Conservation (phyloP, 805 yeast species). For the Candida palmyrensis region DNA sequence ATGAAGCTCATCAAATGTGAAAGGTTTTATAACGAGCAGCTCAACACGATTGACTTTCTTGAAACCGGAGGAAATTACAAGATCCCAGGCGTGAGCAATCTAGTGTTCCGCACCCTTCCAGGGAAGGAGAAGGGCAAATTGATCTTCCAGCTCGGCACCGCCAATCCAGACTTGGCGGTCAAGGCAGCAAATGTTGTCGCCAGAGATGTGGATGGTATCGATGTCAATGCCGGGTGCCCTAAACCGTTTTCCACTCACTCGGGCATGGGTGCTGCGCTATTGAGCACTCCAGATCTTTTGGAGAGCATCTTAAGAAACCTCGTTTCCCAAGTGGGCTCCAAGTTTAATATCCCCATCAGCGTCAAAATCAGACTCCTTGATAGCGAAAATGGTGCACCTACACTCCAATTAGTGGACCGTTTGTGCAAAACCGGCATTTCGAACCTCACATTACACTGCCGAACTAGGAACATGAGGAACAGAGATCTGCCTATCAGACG, state of each 20-base stretch:
- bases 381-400: constrained; percentile 43
- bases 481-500: constrained; percentile 76
- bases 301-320: constrained; percentile 62
- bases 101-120: constrained; percentile 74
- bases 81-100: constrained; percentile 42
- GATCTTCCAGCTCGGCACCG: constrained; percentile 88
- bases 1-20: constrained; percentile 70
- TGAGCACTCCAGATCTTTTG: constrained; percentile 74
- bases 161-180: constrained; percentile 80
- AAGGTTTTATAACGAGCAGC: constrained; percentile 51
- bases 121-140: constrained; percentile 56
- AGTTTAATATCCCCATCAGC: constrained; percentile 73
- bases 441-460: constrained; percentile 86
- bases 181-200: constrained; percentile 80
- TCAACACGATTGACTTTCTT: constrained; percentile 60
- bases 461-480: constrained; percentile 84
- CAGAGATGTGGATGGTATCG: constrained; percentile 86
- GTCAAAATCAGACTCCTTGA: constrained; percentile 84
- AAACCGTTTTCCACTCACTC: constrained; percentile 91
- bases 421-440: constrained; percentile 70
- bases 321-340: constrained; percentile 77
- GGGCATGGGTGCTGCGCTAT: constrained; percentile 96
- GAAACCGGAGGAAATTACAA: constrained; percentile 32
- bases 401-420: constrained; percentile 51
- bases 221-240: constrained; percentile 95